Evolutionary conservation across 352 stramenopile species (phyloP).

Genomic region (Phytophthora podocarpi): DNA sequence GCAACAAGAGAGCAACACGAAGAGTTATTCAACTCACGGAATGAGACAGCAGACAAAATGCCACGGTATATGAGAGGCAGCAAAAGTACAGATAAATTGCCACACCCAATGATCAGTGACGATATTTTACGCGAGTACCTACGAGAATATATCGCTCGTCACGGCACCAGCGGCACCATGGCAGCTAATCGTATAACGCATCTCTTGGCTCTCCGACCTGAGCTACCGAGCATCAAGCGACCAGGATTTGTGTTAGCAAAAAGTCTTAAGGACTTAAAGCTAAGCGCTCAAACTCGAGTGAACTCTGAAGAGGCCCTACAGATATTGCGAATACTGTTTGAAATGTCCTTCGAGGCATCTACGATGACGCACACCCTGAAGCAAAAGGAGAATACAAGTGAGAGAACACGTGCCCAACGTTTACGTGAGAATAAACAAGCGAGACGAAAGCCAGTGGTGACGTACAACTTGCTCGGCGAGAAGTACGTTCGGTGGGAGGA

Average conservation of each 20-base stretch:
- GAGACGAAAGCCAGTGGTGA: conserved; percentile 48
- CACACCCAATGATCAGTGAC: conserved; percentile 17
- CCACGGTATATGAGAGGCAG: neutral
- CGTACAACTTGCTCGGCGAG: conserved; percentile 73
- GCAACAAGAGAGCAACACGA: conserved; percentile 16
- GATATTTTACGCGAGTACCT: conserved; percentile 43
- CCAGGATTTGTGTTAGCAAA: conserved; percentile 39
- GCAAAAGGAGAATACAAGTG: conserved; percentile 1
- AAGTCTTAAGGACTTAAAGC: conserved; percentile 36
- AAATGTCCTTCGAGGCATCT: conserved; percentile 19
- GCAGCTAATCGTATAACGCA: conserved; percentile 42
- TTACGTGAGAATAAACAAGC: conserved; percentile 27
- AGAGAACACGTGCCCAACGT: conserved; percentile 27
- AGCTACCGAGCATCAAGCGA: conserved; percentile 38
- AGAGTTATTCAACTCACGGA: neutral
- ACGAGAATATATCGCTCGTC: conserved; percentile 44
- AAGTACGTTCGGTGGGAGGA: conserved; percentile 63
- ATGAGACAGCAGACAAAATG: neutral
- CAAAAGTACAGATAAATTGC: conserved; percentile 11
- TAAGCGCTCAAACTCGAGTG: conserved; percentile 31
- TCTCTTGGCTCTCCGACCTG: conserved; percentile 43
- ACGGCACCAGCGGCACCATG: conserved; percentile 44
- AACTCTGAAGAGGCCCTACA: conserved; percentile 31
- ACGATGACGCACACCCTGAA: conserved; percentile 15
- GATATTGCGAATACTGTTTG: conserved; percentile 27